Base-by-base conservation (phyloP, 768 basidiomycete genomes). In the Agaricus subrufescens region DNA sequence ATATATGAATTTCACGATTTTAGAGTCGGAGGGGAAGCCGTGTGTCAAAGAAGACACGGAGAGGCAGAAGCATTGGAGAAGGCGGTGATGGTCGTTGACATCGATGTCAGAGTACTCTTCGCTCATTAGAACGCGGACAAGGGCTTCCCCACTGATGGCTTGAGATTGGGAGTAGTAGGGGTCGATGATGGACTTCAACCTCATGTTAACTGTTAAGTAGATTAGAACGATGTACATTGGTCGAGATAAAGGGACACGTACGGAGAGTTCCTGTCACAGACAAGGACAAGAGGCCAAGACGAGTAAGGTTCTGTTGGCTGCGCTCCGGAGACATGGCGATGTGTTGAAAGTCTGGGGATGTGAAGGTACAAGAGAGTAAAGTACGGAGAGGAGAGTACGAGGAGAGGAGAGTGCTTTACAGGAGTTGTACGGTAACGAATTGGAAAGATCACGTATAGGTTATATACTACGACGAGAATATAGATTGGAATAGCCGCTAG, bases 41-140 rank as follows among this genome's bases (percentile, higher is more conserved):
- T 45, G 42, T 15, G 48, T 45, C 3, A 56, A 34, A 5, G 55
- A 56, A 25, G 55, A 56, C 34, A 56, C 50, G 25, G 55, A 50
- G 48, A 56, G 55, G 42, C 55, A 56, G 55, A 56, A 56, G 11
- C 55, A 56, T 38, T 56, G 55, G 27, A 56, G 55, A 23, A 40
- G 55, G 31, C 55, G 55, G 19, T 39, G 55, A 39, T 56, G 43
- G 31, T 56, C 55, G 14, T 2, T 31, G 25, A 42, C 23, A 31
- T 43, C 48, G 29, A 56, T 38, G 25, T 56, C 15, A 14, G 25
- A 31, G 55, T 56, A 56, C 37, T 56, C 55, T 23, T 56, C 55
- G 26, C 55, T 56, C 5, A 34, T 45, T 14, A 56, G 42, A 7
- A 56, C 48, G 4, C 50, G 34, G 2, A 56, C 48, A 6, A 56